Base-by-base conservation (phyloP, 139 green algal species). In the Eudorina sp. region DNA sequence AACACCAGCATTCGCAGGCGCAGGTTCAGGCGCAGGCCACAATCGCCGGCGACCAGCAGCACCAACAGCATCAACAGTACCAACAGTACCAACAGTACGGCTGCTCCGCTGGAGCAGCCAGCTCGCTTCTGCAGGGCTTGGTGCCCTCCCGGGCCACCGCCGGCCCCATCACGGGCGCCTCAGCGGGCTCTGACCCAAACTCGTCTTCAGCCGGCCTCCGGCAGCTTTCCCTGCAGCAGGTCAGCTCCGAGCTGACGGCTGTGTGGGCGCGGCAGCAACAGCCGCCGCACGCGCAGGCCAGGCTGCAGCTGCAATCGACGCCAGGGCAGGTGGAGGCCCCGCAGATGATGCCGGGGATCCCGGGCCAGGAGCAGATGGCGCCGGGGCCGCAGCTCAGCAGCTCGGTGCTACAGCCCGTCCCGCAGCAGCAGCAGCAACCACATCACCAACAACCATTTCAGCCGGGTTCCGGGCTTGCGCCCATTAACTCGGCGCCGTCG, bases 201-300 rank as follows among this genome's bases (percentile, higher is more conserved):
- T 1, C 34, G 48, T 31, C 68, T 1, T 2, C 68, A 36, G 41
- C 27, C 21, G 36, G 21, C 40, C 7, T 72, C 36, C 77, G 19
- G 53, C 53, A 72, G 77, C 53, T 72, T 6, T 85, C 36, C 13
- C 45, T 85, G 53, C 43, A 85, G 53, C 77, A 88, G 68, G 46
- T 64, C 34, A 66, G 34, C 45, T 51, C 51, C 21, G 83, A 66
- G 41, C 34, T 48, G 23, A 58, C 31, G 43, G 43, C 19, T 13
- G 23, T 0, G 9, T 36, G 36, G 77, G 36, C 27, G 51, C 25
- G 41, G 53, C 40, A 40, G 53, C 53, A 72, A 27, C 77, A 84
- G 53, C 53, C 34, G 36, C 6, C 6, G 34, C 36, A 41, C 3
- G 31, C 40, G 53, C 36, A 51, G 14, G 2, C 43, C 14, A 7